Evolutionary conservation across 2,329 filamentous ascomycete genomes (phyloP), one percentile per base, ranked within the genome.

Genomic region (Cryphonectria naterciae): DNA sequence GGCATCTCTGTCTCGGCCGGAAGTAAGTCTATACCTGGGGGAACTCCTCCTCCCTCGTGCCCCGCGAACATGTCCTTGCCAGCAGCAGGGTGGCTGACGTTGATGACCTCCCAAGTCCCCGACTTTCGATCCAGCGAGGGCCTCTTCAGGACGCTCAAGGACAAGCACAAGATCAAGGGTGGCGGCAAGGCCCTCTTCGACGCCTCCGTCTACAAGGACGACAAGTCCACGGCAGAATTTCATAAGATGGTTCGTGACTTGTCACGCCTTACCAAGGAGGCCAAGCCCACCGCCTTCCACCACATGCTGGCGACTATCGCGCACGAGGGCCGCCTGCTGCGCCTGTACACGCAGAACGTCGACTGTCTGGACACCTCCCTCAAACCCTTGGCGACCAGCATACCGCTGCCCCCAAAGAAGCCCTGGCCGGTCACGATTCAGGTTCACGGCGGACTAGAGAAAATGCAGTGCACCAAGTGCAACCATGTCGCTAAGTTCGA

Each of bases 381-480:
- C 80, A 84, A 89, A 63, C 95, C 95, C 2, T 84, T 99, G 11
- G 86, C 88, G 37, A 98, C 96, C 0, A 87, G 88, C 67, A 90
- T 97, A 1, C 96, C 96, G 1, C 85, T 99, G 17, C 91, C 91
- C 73, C 75, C 88, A 74, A 97, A 96, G 79, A 94, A 91, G 0
- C 95, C 95, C 22, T 99, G 96, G 96, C 96, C 96, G 2, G 90
- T 90, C 74, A 97, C 96, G 0, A 89, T 99, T 72, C 96, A 98
- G 80, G 87, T 99, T 11, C 96, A 99, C 76, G 96, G 96, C 52
- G 95, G 95, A 25, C 86, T 99, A 49, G 91, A 94, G 77, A 96
- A 97, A 80, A 98, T 98, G 95, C 92, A 97, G 22, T 99, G 96
- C 81, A 94, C 94, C 61, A 98, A 98, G 80, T 99, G 96, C 80